Percentiles rank a stretch among this genome's conserved stretches.
These are phyloP conservation scores for Candida multigemmis DNA, from an alignment of 805 yeast species.

Conservation along the genomic window DNA sequence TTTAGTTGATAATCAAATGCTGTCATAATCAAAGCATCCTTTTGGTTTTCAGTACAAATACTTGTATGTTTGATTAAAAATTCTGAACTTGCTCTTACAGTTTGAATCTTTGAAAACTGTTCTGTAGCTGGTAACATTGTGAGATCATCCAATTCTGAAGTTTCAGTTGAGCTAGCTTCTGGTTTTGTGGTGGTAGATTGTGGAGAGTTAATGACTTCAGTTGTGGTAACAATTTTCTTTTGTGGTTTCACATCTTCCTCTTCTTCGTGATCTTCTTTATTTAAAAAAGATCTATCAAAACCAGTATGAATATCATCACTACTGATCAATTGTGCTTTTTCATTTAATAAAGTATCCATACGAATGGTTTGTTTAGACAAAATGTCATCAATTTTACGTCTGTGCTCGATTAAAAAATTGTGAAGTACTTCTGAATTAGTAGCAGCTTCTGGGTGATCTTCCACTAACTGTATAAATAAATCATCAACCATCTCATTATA, in stretches of 20 bases:
- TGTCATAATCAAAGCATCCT: conserved; percentile 86
- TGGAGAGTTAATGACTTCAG: conserved; percentile 13
- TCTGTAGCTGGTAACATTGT: conserved; percentile 55
- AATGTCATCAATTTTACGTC: conserved; percentile 60
- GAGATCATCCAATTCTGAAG: conserved; percentile 38
- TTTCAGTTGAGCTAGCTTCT: conserved; percentile 6
- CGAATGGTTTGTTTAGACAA: conserved; percentile 56
- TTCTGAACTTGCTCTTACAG: conserved; percentile 38
- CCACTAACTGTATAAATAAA: conserved; percentile 66
- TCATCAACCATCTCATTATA: conserved; percentile 93
- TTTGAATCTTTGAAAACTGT: conserved; percentile 51
- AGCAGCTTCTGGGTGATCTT: conserved; percentile 45
- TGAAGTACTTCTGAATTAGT: conserved; percentile 24
- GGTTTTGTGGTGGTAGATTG: background rate
- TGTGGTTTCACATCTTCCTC: conserved; percentile 10
- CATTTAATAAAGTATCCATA: conserved; percentile 57
- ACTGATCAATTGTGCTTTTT: conserved; percentile 67
- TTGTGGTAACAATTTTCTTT: conserved; percentile 16
- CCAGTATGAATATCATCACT: conserved; percentile 91
- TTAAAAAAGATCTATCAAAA: conserved; percentile 76
- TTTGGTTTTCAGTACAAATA: conserved; percentile 74
- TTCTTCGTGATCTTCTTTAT: conserved; percentile 35
- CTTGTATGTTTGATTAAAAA: conserved; percentile 51
- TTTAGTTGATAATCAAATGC: conserved; percentile 79
- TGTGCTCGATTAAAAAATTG: conserved; percentile 45